Conservation (phyloP, 2,329 filamentous ascomycete genomes). For the Lithohypha guttulata region DNA sequence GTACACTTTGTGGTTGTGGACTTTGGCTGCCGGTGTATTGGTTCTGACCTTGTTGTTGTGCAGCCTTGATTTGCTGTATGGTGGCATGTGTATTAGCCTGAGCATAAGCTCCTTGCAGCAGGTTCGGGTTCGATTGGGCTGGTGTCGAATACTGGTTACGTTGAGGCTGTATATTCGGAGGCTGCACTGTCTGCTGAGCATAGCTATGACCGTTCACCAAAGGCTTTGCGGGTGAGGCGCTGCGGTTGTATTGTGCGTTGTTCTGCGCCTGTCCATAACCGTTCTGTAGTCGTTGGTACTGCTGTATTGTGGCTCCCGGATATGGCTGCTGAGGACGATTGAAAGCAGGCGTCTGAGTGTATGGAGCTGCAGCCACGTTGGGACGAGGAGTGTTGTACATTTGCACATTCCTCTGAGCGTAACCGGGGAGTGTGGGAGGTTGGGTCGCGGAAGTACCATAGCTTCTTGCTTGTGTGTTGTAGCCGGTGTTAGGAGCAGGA, state of each 20-base stretch:
- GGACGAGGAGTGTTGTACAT: constrained; percentile 25
- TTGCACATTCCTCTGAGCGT: constrained; percentile 23
- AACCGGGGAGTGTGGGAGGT: constrained; percentile 23
- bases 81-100: constrained; percentile 7
- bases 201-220: constrained; percentile 16
- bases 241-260: constrained; percentile 7
- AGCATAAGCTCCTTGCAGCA: constrained; percentile 1
- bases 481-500: constrained; percentile 14
- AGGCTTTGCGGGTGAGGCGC: constrained; percentile 18
- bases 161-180: background rate
- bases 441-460: constrained; percentile 19
- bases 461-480: constrained; percentile 15
- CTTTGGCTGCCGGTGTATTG: constrained; percentile 4
- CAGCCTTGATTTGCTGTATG: constrained; percentile 8
- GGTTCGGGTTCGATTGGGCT: background rate
- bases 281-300: constrained; percentile 33
- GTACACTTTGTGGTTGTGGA: constrained; percentile 7
- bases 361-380: constrained; percentile 26
- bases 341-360: constrained; percentile 26
- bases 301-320: constrained; percentile 27
- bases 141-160: constrained; percentile 6
- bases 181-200: constrained; percentile 2
- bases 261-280: constrained; percentile 24
- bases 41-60: background rate
- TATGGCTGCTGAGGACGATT: constrained; percentile 25